Evolutionary conservation across 768 basidiomycete species (phyloP), one percentile per base, ranked within the genome.

Genomic region (Boletus sp.): DNA sequence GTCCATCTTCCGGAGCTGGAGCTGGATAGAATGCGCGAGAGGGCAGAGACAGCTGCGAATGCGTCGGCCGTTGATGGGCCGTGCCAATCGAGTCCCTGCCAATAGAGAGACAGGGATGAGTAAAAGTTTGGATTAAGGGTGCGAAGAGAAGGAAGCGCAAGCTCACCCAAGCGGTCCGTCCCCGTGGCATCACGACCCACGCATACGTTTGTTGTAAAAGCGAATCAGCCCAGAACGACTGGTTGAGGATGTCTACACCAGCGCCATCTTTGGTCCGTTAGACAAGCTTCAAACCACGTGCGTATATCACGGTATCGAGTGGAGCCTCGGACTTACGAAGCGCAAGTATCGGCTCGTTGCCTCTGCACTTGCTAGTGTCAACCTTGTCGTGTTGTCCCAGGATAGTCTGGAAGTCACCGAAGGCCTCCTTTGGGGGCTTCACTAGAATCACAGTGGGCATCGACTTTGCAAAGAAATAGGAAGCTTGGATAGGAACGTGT

Each of bases 31-130:
- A 90, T 79, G 3, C 30, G 35, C 3, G 69, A 65, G 34, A 94
- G 72, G 3, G 85, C 83, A 27, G 80, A 78, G 7, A 92, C 71
- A 2, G 83, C 72, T 14, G 65, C 68, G 80, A 88, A 90, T 1
- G 81, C 86, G 63, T 94, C 90, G 14, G 70, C 66, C 11, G 85
- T 76, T 63, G 90, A 92, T 5, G 85, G 84, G 0, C 93, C 94
- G 62, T 92, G 94, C 93, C 93, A 96, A 68, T 97, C 94, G 41
- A 94, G 76, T 1, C 93, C 93, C 90, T 91, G 39, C 1, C 11
- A 9, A 55, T 32, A n/a, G 30, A 30, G 21, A 34, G 11, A 32
- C 14, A 15, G 27, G 1, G 13, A 37, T 50, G 35, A 48, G 17
- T 14, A 47, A 32, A 38, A 7, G 19, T 19, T 39, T 13, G 43